A percentile compares a stretch with the other conserved stretches of the same genome.
Evolutionary conservation across 495 filamentous ascomycete genomes (phyloP).

Genomic region (Penicillium samsonianum): DNA sequence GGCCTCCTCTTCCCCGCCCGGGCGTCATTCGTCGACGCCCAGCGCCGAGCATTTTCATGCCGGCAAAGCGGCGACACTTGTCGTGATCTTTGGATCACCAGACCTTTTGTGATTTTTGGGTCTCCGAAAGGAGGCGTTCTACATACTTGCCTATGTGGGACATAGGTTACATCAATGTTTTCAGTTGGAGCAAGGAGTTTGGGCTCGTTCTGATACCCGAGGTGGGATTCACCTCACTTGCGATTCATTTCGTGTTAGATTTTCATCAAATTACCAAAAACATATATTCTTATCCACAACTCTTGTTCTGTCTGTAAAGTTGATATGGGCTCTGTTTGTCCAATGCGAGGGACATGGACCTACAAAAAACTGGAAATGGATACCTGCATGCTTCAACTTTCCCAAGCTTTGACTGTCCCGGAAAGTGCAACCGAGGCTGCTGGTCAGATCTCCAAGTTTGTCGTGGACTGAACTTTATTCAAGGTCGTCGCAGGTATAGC

Average conservation of each 20-base stretch:
- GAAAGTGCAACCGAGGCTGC: too few relatives aligned
- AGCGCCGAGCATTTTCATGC: slow-evolving; percentile 42
- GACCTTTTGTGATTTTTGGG: background rate
- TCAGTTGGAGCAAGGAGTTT: background rate
- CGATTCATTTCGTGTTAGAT: background rate
- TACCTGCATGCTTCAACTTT: too few relatives aligned
- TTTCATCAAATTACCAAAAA: background rate
- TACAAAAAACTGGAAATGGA: too few relatives aligned
- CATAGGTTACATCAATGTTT: background rate
- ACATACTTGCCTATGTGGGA: background rate
- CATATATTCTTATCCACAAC: background rate
- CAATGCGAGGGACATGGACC: background rate
- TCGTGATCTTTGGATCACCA: slow-evolving; percentile 7
- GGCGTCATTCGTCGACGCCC: slow-evolving; percentile 36
- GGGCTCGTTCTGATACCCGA: slow-evolving; percentile 2
- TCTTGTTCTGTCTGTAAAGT: background rate
- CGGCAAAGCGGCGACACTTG: slow-evolving; percentile 39
- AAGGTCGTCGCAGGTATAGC: background rate
- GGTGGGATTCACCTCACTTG: slow-evolving; percentile 5
- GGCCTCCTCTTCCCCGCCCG: slow-evolving; percentile 22
- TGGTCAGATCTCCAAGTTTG: too few relatives aligned
- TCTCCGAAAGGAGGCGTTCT: background rate
- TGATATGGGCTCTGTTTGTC: background rate
- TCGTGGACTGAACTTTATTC: too few relatives aligned
- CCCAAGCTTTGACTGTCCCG: too few relatives aligned